Percentiles rank a stretch among this genome's conserved stretches.
phyloP scores from a whole-genome alignment of 2,329 filamentous ascomycete species.

The Lasiodiplodia sp. region DNA sequence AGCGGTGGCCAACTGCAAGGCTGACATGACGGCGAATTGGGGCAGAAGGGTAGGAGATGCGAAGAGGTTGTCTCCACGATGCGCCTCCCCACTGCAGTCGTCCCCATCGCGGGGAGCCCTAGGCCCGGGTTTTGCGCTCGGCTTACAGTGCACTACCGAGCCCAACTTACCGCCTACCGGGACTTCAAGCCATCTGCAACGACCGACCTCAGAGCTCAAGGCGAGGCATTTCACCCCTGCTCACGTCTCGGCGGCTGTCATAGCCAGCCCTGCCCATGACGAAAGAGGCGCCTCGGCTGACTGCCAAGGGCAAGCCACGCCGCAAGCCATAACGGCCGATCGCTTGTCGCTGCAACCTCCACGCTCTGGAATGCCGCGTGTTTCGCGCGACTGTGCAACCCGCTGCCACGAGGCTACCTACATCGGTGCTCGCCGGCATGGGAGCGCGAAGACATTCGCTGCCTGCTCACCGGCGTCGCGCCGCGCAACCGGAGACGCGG shows the following conservation, averaged over 20 bases:
- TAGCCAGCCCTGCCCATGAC: constrained; percentile 15
- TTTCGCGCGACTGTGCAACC: constrained; percentile 18
- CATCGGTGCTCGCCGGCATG: neutral
- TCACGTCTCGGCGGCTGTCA: constrained; percentile 13
- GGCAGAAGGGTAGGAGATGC: neutral
- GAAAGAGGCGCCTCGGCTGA: constrained; percentile 22
- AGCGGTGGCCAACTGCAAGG: neutral
- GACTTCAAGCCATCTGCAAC: constrained; percentile 2
- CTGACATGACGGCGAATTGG: neutral
- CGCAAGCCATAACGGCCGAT: constrained; percentile 27
- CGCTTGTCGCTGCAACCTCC: constrained; percentile 24
- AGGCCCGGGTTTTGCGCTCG: constrained; percentile 11
- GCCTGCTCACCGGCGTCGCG: neutral
- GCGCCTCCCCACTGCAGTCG: neutral
- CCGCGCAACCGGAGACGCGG: neutral
- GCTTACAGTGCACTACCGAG: constrained; percentile 14
- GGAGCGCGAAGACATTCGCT: neutral
- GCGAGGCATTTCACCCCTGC: constrained; percentile 3
- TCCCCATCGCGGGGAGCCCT: constrained; percentile 7
- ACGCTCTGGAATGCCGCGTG: constrained; percentile 23
- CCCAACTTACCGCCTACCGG: constrained; percentile 13
- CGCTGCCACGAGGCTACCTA: constrained; percentile 16
- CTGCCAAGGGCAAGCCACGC: constrained; percentile 24
- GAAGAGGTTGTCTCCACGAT: neutral
- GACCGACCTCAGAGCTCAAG: neutral